Evolutionary conservation across 192 early-diverging fungal genomes (phyloP).

Genomic region (Coemansia sp.): DNA sequence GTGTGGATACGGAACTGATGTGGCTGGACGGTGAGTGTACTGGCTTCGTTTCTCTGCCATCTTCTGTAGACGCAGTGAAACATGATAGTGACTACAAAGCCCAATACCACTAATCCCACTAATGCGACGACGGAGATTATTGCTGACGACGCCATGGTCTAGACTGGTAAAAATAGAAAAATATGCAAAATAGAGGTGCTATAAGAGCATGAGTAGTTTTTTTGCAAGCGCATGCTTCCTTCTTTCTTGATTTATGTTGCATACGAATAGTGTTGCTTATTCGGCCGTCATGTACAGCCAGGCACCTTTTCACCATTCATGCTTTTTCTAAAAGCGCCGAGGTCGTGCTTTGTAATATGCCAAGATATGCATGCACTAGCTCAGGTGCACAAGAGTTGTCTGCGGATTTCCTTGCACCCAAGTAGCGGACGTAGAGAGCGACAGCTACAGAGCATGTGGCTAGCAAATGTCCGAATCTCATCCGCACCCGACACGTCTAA

Average conservation of each 20-base stretch:
- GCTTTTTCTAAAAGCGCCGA: neutral
- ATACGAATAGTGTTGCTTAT: neutral
- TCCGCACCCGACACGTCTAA: neutral
- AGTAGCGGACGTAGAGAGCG: neutral
- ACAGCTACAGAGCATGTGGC: neutral
- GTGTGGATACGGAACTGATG: constrained; percentile 3
- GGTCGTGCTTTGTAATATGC: neutral
- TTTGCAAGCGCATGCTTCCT: neutral
- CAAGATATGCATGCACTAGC: neutral
- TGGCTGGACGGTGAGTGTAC: neutral
- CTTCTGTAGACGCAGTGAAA: constrained; percentile 8
- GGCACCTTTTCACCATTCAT: neutral
- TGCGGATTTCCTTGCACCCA: neutral
- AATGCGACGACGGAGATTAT: neutral
- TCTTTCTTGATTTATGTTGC: neutral
- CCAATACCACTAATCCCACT: constrained; percentile 5
- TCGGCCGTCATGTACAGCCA: neutral
- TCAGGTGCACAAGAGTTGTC: neutral
- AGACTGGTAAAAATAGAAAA: neutral
- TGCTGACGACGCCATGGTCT: constrained; percentile 1
- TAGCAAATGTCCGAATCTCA: neutral
- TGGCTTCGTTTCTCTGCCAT: neutral
- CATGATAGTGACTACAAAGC: neutral
- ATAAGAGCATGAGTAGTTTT: neutral
- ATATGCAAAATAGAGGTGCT: neutral